A percentile compares a stretch with the other conserved stretches of the same genome.
phyloP scores from a whole-genome alignment of 2,329 filamentous ascomycete genomes.

The Mycosphaerella sp. region DNA sequence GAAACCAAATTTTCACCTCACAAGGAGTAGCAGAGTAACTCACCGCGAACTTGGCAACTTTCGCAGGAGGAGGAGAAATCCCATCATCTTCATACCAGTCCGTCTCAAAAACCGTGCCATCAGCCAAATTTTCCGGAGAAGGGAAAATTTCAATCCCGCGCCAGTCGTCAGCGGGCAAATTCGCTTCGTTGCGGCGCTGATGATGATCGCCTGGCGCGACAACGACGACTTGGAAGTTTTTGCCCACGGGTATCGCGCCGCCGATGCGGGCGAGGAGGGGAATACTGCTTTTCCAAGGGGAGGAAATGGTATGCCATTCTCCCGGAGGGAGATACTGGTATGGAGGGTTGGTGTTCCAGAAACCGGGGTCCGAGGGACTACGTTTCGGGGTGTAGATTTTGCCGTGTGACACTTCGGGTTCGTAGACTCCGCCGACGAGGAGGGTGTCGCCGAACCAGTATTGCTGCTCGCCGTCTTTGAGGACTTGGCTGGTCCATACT shows the following conservation, averaged over 20 bases:
- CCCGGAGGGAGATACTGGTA: slow-evolving; percentile 53
- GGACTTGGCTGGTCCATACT: slow-evolving; percentile 53
- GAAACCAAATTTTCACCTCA: slow-evolving; percentile 42
- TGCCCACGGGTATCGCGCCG: slow-evolving; percentile 50
- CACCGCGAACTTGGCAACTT: slow-evolving; percentile 41
- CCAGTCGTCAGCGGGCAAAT: slow-evolving; percentile 48
- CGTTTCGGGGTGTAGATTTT: slow-evolving; percentile 57
- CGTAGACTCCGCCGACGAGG: slow-evolving; percentile 62
- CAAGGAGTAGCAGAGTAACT: slow-evolving; percentile 42
- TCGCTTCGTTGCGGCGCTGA: slow-evolving; percentile 36
- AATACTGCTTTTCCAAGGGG: slow-evolving; percentile 50
- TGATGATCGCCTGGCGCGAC: slow-evolving; percentile 40
- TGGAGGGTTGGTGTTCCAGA: slow-evolving; percentile 56
- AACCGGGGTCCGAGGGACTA: slow-evolving; percentile 45
- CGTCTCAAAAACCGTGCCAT: slow-evolving; percentile 35
- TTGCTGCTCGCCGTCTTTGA: slow-evolving; percentile 62
- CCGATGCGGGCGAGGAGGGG: slow-evolving; percentile 52
- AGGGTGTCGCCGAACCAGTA: slow-evolving; percentile 66
- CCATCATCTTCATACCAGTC: slow-evolving; percentile 56
- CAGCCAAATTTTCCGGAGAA: slow-evolving; percentile 37
- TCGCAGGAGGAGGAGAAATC: slow-evolving; percentile 40
- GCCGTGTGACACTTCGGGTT: slow-evolving; percentile 50
- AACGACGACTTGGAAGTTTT: slow-evolving; percentile 46
- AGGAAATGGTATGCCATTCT: slow-evolving; percentile 48
- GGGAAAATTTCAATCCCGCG: slow-evolving; percentile 55